phyloP scores from a whole-genome alignment of 1,284 basidiomycete species.

The Ustilago curta region DNA sequence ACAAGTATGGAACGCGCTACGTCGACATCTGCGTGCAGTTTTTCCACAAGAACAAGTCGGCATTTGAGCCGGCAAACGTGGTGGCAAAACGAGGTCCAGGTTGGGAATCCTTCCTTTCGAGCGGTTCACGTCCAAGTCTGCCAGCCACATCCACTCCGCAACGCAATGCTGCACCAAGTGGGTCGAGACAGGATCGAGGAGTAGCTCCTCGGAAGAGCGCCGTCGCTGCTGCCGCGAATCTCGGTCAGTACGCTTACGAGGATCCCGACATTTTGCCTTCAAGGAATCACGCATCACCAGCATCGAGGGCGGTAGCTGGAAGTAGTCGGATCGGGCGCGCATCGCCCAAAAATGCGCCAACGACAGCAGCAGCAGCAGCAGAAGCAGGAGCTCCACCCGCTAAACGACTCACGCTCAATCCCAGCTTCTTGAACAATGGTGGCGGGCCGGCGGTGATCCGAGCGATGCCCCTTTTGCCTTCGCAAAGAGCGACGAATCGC shows the following conservation, averaged over 20 bases:
- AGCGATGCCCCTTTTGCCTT: slow-evolving; percentile 25
- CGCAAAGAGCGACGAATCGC: slow-evolving; percentile 15
- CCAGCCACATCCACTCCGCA: neutral
- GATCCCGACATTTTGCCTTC: slow-evolving; percentile 3
- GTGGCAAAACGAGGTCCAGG: slow-evolving; percentile 7
- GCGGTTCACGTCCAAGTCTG: neutral
- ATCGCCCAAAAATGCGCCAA: slow-evolving; percentile 3
- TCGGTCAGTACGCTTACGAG: slow-evolving; percentile 26
- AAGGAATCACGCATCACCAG: neutral
- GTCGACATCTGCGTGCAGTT: slow-evolving; percentile 35
- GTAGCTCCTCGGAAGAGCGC: slow-evolving; percentile 29
- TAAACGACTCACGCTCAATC: slow-evolving; percentile 27
- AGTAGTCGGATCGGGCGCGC: neutral
- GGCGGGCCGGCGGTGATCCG: slow-evolving; percentile 4
- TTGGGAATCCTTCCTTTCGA: slow-evolving; percentile 1
- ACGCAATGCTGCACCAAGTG: neutral
- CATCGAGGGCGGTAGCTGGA: neutral
- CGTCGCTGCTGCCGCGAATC: slow-evolving; percentile 13
- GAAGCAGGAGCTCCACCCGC: neutral
- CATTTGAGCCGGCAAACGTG: neutral
- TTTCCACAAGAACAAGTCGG: neutral
- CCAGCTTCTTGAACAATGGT: slow-evolving; percentile 1
- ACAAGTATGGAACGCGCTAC: slow-evolving; percentile 27
- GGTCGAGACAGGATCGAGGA: neutral
- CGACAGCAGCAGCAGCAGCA: neutral